These are phyloP conservation scores for Jimgerdemannia lactiflua DNA, from an alignment of 192 early-diverging fungal genomes.

Conservation along the genomic window DNA sequence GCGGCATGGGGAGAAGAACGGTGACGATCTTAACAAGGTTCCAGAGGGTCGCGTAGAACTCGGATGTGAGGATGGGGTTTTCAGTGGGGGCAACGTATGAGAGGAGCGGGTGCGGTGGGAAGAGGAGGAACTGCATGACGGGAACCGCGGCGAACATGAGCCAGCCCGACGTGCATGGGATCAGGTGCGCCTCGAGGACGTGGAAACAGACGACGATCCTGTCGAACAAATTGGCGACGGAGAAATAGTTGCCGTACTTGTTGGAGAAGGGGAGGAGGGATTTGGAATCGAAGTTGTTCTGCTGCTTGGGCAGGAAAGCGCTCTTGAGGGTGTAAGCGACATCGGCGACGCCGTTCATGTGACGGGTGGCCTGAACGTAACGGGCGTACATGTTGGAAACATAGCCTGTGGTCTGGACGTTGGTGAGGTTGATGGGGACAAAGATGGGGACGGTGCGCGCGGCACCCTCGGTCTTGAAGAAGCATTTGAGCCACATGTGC, in stretches of 20 bases:
- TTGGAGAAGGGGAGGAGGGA: not conserved
- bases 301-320: not conserved
- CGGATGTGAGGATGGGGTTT: constrained; percentile 36
- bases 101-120: constrained; percentile 25
- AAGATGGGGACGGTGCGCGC: constrained; percentile 57
- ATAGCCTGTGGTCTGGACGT: constrained; percentile 44
- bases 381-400: constrained; percentile 41
- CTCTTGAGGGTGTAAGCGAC: constrained; percentile 44
- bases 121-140: constrained; percentile 40
- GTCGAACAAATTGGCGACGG: constrained; percentile 21
- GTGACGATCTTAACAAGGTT: constrained; percentile 37
- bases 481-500: constrained; percentile 47
- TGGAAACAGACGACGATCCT: constrained; percentile 35
- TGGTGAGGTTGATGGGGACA: constrained; percentile 56
- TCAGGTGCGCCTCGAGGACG: constrained; percentile 52
- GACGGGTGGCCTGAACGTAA: constrained; percentile 59
- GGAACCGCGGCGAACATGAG: constrained; percentile 52
- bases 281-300: not conserved
- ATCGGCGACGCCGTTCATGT: constrained; percentile 64
- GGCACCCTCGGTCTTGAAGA: constrained; percentile 56
- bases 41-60: constrained; percentile 36
- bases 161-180: constrained; percentile 48
- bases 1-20: constrained; percentile 37
- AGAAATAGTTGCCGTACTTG: not conserved
- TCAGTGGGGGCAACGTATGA: constrained; percentile 17